A percentile compares a stretch with the other conserved stretches of the same genome.
These are phyloP conservation scores for Hylodesmum podocarpum DNA, from an alignment of 306 rosid species.

Conservation along the genomic window DNA sequence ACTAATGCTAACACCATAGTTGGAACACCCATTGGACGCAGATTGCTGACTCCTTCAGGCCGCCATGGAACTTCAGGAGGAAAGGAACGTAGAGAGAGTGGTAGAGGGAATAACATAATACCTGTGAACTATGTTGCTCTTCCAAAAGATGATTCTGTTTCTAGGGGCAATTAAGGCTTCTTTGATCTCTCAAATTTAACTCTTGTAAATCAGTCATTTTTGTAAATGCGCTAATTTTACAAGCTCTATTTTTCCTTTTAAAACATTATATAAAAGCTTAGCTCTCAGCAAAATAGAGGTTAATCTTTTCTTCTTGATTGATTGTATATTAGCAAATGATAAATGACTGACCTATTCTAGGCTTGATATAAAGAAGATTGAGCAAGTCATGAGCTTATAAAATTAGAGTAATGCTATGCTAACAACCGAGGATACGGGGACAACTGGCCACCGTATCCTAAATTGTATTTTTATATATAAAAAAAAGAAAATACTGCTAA, in stretches of 20 bases:
- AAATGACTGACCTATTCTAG: neutral
- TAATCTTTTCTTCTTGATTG: neutral
- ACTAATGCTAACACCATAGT: slow-evolving; percentile 43
- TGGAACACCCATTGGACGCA: slow-evolving; percentile 74
- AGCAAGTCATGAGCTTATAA: neutral
- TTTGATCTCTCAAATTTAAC: slow-evolving; percentile 7
- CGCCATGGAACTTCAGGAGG: slow-evolving; percentile 50
- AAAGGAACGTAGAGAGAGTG: slow-evolving; percentile 72
- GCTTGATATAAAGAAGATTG: neutral
- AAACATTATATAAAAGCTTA: neutral
- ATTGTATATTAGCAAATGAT: slow-evolving; percentile 23
- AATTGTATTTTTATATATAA: no score
- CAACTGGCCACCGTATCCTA: no score
- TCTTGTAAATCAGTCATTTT: slow-evolving; percentile 30
- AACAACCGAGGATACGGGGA: no score
- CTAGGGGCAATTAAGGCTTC: slow-evolving; percentile 42
- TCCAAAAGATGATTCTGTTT: slow-evolving; percentile 62
- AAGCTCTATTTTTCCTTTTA: neutral
- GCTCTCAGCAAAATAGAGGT: slow-evolving; percentile 2
- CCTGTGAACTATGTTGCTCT: slow-evolving; percentile 90
- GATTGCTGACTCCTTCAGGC: slow-evolving; percentile 49
- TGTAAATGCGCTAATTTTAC: slow-evolving; percentile 34
- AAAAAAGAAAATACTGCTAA: no score
- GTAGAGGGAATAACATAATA: slow-evolving; percentile 47
- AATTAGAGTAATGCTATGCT: no score